Evolutionary conservation across 2,329 filamentous ascomycete species (phyloP), one percentile per base, ranked within the genome.

Genomic region (Sporothrix brunneoviolacea): DNA sequence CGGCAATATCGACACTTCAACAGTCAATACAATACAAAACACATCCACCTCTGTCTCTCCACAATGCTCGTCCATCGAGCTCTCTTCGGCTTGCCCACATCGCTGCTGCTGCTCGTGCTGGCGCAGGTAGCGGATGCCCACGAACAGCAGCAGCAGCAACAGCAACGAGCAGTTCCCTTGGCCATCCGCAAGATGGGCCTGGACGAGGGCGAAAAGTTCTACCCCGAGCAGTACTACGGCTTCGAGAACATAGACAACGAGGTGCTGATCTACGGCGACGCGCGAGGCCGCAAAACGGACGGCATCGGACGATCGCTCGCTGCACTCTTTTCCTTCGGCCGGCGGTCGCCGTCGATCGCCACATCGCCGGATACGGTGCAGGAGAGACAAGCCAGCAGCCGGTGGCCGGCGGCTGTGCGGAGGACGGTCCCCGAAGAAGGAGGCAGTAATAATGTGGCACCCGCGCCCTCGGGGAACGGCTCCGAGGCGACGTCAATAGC

Each of bases 131-230:
- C 59, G 3, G 68, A 68, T 28, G 64, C 65, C 24, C 62, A 61
- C 45, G 59, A 52, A 52, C 57, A 41, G 35, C 59, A 54, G 41
- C 37, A 46, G n/a, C 53, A 39, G 13, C 30, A 15, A 15, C 24
- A 21, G 10, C 37, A 39, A 16, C 48, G 48, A 12, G 32, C 41
- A 53, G 16, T 67, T 6, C 84, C 84, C 0, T 75, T 78, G 1
- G 86, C 79, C 1, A 73, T 91, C 49, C 79, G 78, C 62, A 90
- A 90, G 62, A 87, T 91, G 79, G 74, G 80, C 41, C 73, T 73
- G 5, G 82, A 89, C 61, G 77, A 80, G 44, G 79, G 79, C 53
- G 84, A 88, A 62, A 93, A 88, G 73, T 84, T 91, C 62, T 79
- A 83, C 57, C 70, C 83, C 50, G 76, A 86, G 39, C 84, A 88